Conservation (phyloP, 108 stramenopile species). For the Nannochloropsis salina region DNA sequence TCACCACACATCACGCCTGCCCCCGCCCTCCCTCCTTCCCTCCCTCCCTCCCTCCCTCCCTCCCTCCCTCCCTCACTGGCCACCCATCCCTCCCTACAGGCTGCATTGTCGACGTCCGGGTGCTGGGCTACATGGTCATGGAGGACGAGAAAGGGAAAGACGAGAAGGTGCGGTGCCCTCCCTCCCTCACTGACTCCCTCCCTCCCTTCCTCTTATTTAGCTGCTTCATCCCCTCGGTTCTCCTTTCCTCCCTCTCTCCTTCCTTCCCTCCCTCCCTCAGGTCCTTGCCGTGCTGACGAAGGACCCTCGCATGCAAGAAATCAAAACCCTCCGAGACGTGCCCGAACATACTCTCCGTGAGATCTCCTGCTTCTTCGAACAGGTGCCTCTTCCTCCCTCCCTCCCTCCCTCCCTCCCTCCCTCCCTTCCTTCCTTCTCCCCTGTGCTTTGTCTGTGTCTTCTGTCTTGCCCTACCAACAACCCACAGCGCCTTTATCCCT, state of each 20-base stretch:
- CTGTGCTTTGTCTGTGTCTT: no score
- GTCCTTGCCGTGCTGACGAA: background rate
- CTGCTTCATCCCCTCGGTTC: background rate
- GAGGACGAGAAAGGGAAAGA: slow-evolving; percentile 20
- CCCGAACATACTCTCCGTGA: slow-evolving; percentile 15
- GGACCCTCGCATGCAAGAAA: background rate
- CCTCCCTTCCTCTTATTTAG: background rate
- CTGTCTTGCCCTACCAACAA: no score
- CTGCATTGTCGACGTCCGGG: slow-evolving; percentile 12
- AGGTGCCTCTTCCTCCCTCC: background rate
- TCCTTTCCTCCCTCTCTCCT: background rate
- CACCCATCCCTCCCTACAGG: background rate
- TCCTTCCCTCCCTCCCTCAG: slow-evolving; percentile 3
- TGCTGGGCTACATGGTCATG: slow-evolving; percentile 19
- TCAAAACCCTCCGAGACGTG: slow-evolving; percentile 8
- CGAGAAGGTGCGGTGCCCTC: background rate
- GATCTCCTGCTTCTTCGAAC: slow-evolving; percentile 21
- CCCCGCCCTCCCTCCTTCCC: no score
- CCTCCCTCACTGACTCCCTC: background rate
- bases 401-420: slow-evolving; percentile 10
- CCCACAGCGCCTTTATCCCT: no score
- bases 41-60: background rate
- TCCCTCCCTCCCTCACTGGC: background rate
- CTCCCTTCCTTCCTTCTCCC: background rate
- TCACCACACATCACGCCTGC: no score